These are phyloP conservation scores for Xylaria castorea DNA, from an alignment of 495 filamentous ascomycete genomes.

Conservation along the genomic window DNA sequence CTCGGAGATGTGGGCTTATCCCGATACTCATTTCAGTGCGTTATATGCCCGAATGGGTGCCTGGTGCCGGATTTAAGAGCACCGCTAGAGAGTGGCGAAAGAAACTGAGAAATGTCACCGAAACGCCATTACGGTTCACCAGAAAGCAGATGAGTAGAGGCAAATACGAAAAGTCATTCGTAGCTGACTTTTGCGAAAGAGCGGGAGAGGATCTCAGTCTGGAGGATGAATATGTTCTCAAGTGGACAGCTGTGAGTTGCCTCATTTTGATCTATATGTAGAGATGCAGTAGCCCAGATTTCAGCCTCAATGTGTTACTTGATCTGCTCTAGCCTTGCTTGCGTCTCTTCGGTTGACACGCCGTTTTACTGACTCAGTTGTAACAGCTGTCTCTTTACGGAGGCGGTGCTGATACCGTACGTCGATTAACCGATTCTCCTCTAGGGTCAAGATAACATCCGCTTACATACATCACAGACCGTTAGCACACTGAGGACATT, in stretches of 20 bases:
- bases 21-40: constrained; percentile 32
- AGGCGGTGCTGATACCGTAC: constrained; percentile 1
- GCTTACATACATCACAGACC: background rate
- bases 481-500: constrained; percentile 25
- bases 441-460: background rate
- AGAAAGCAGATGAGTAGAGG: constrained; percentile 46
- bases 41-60: constrained; percentile 52
- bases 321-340: background rate
- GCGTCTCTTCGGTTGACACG: background rate
- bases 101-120: constrained; percentile 29
- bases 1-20: background rate
- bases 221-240: constrained; percentile 23
- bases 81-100: constrained; percentile 40
- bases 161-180: constrained; percentile 40
- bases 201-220: constrained; percentile 39
- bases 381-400: background rate
- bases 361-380: background rate
- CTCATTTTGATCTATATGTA: background rate
- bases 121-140: constrained; percentile 49
- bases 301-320: background rate
- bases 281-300: background rate
- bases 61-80: constrained; percentile 51
- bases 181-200: constrained; percentile 22
- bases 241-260: constrained; percentile 1
- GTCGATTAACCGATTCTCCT: background rate